These are phyloP conservation scores for Talaromyces amestolkiae DNA, from an alignment of 2,329 filamentous ascomycete species.

Conservation along the genomic window DNA sequence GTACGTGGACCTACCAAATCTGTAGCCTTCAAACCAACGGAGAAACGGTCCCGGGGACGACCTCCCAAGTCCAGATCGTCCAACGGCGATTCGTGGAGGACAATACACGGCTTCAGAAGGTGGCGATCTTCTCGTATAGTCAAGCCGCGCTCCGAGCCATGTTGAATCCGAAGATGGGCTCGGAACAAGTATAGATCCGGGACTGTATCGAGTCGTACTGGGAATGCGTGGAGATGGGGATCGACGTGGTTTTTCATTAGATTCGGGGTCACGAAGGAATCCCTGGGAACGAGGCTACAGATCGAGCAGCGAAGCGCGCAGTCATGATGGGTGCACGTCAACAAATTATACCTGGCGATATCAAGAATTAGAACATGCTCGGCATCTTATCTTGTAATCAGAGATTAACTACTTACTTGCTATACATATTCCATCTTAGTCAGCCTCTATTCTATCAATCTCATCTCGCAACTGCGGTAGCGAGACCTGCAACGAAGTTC, in stretches of 20 bases:
- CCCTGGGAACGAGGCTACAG: neutral
- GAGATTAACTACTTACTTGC: no score
- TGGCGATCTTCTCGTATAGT: neutral
- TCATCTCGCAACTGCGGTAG: no score
- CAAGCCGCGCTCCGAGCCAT: neutral
- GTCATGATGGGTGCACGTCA: neutral
- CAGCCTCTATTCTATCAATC: no score
- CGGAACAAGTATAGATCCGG: neutral
- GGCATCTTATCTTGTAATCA: no score
- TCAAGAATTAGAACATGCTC: neutral
- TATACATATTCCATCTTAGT: no score
- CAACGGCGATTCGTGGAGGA: neutral
- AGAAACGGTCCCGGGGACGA: no score
- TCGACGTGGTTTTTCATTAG: neutral
- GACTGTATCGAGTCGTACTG: neutral
- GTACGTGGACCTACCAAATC: no score
- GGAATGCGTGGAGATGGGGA: neutral
- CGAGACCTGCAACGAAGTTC: no score
- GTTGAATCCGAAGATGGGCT: neutral
- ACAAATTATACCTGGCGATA: neutral
- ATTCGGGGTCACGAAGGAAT: neutral
- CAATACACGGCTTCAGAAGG: neutral
- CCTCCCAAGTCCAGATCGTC: no score
- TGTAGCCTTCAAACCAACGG: no score
- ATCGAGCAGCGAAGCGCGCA: neutral